Evolutionary conservation across 73 alveolate genomes (phyloP).

Genomic region (Paramecium bursaria): DNA sequence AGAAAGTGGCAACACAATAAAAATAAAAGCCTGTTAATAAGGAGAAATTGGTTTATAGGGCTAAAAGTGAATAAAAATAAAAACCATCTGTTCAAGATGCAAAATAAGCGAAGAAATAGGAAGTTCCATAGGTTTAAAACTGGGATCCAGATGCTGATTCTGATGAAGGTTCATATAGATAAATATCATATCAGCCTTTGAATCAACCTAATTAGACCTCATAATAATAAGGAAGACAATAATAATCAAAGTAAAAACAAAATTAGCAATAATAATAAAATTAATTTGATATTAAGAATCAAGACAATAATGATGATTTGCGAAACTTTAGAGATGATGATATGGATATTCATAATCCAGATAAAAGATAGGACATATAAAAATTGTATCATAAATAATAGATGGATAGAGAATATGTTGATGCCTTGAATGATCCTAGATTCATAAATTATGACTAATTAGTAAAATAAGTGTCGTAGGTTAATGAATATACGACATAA

Average conservation of each 20-base stretch:
- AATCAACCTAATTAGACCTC: background rate
- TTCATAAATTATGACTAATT: conserved; percentile 45
- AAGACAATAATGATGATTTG: no score
- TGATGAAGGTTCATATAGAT: background rate
- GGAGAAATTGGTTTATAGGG: background rate
- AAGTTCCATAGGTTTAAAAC: conserved; percentile 7
- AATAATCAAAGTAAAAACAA: conserved; percentile 1
- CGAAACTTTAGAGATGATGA: no score
- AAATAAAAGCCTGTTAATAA: conserved; percentile 27
- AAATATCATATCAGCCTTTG: conserved; percentile 1
- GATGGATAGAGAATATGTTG: no score
- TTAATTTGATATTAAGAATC: background rate
- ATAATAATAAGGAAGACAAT: background rate
- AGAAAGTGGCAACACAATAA: no score
- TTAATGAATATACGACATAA: background rate
- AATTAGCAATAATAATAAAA: background rate
- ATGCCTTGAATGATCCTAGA: conserved; percentile 2
- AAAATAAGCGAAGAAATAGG: background rate
- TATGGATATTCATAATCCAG: no score
- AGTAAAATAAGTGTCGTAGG: conserved; percentile 1
- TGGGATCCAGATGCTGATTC: background rate
- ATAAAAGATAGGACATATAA: no score
- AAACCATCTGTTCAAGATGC: no score
- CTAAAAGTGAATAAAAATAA: no score
- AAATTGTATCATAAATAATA: no score